Conservation (phyloP, 2,329 filamentous ascomycete genomes). For the Hypoxylon sp. region DNA sequence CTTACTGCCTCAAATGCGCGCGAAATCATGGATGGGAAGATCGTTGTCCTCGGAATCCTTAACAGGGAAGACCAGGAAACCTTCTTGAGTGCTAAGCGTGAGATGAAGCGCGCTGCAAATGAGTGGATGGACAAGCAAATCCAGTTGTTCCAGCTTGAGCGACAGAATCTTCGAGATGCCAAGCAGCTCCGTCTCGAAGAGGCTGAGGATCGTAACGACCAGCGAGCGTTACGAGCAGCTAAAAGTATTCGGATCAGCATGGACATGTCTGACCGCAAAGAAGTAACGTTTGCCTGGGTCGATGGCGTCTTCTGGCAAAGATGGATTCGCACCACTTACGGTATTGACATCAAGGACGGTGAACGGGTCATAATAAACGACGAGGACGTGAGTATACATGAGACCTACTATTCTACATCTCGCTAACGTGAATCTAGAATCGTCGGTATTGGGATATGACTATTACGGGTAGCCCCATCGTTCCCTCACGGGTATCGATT, state of each 20-base stretch:
- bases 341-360: slow-evolving; percentile 86
- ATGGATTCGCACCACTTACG: slow-evolving; percentile 95
- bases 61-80: slow-evolving; percentile 83
- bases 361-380: slow-evolving; percentile 97
- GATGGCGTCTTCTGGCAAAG: slow-evolving; percentile 97
- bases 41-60: slow-evolving; percentile 92
- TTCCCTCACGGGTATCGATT: slow-evolving; percentile 89
- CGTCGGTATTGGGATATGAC: slow-evolving; percentile 96
- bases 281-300: slow-evolving; percentile 96
- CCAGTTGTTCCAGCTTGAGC: slow-evolving; percentile 89
- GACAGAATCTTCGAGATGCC: slow-evolving; percentile 91
- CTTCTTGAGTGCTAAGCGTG: slow-evolving; percentile 81
- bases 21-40: slow-evolving; percentile 94
- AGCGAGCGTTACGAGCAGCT: slow-evolving; percentile 85
- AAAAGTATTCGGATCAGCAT: slow-evolving; percentile 94
- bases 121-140: slow-evolving; percentile 99
- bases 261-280: slow-evolving; percentile 86
- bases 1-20: slow-evolving; percentile 90
- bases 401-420: slow-evolving; percentile 4
- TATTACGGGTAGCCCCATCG: slow-evolving; percentile 88
- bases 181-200: slow-evolving; percentile 98
- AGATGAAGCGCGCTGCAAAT: slow-evolving; percentile 94
- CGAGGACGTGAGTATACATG: slow-evolving; percentile 80
- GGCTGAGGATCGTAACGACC: slow-evolving; percentile 91
- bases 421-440: slow-evolving; percentile 69